Evolutionary conservation across 2,329 filamentous ascomycete species (phyloP).

Genomic region (Paecilomyces niveus): DNA sequence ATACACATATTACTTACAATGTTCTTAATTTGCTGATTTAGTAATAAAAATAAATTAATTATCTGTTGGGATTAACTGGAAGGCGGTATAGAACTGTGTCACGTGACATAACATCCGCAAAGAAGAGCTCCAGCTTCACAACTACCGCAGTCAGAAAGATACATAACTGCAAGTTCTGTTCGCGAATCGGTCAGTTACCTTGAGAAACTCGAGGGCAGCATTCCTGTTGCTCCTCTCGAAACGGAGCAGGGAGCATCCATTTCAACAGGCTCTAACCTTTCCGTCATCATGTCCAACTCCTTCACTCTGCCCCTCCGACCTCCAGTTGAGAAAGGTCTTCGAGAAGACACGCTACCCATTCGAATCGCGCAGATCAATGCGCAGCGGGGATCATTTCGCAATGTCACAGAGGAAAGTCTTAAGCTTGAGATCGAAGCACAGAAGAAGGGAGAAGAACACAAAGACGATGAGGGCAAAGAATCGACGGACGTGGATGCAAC

Average conservation of each 20-base stretch:
- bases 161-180: not conserved
- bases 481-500: constrained; percentile 27
- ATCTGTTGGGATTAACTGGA: not conserved
- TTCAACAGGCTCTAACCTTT: not conserved
- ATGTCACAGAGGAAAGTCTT: constrained; percentile 67
- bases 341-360: constrained; percentile 57
- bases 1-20: no score
- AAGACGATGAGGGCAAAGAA: constrained; percentile 30
- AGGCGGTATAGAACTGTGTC: not conserved
- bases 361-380: constrained; percentile 73
- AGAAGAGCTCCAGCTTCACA: not conserved
- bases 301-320: constrained; percentile 57
- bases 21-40: not conserved
- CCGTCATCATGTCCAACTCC: constrained; percentile 27
- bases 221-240: not conserved
- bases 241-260: not conserved
- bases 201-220: not conserved
- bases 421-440: constrained; percentile 56
- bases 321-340: constrained; percentile 37
- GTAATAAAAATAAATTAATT: no score
- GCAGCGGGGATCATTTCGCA: constrained; percentile 74
- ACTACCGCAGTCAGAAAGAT: not conserved
- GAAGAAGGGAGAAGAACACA: constrained; percentile 43
- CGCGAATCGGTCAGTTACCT: not conserved
- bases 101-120: not conserved